Evolutionary conservation across 768 basidiomycete species (phyloP).

Genomic region (Clavulina sp.): DNA sequence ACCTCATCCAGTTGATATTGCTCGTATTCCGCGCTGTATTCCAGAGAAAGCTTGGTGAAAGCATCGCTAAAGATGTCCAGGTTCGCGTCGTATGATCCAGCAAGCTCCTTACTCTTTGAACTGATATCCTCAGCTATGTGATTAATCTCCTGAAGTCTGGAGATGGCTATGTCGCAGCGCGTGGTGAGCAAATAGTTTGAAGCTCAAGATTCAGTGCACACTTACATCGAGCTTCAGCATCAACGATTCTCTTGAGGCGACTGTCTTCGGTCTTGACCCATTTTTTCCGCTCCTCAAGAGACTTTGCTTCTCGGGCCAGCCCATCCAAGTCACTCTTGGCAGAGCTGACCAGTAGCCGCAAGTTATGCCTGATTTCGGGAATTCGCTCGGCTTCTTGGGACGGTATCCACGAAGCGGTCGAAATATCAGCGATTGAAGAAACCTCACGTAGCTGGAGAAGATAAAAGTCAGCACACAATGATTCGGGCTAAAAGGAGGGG

Average conservation of each 20-base stretch:
- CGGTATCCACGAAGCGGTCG: conserved; percentile 66
- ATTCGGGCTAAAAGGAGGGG: conserved; percentile 1
- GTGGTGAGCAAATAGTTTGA: background rate
- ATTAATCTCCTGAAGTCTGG: conserved; percentile 59
- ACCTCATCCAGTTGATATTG: conserved; percentile 74
- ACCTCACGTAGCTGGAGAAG: conserved; percentile 61
- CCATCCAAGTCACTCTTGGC: conserved; percentile 76
- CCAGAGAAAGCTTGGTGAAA: conserved; percentile 52
- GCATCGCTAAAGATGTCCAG: conserved; percentile 55
- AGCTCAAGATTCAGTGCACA: conserved; percentile 4
- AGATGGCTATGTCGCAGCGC: conserved; percentile 37
- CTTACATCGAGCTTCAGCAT: conserved; percentile 63
- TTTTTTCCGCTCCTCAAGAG: conserved; percentile 60
- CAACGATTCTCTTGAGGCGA: conserved; percentile 47
- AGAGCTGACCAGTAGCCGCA: conserved; percentile 68
- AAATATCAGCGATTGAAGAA: conserved; percentile 63
- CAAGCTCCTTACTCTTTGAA: conserved; percentile 41
- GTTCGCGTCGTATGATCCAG: conserved; percentile 45
- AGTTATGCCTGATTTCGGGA: conserved; percentile 93
- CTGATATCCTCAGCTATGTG: conserved; percentile 57
- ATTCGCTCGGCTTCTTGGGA: conserved; percentile 74
- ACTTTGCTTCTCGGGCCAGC: conserved; percentile 76
- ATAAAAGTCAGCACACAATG: conserved; percentile 6
- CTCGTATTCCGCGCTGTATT: conserved; percentile 60
- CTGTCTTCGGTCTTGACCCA: conserved; percentile 54